Base-by-base conservation (phyloP, 192 early-diverging fungal genomes). In the Diversispora epigaea region DNA sequence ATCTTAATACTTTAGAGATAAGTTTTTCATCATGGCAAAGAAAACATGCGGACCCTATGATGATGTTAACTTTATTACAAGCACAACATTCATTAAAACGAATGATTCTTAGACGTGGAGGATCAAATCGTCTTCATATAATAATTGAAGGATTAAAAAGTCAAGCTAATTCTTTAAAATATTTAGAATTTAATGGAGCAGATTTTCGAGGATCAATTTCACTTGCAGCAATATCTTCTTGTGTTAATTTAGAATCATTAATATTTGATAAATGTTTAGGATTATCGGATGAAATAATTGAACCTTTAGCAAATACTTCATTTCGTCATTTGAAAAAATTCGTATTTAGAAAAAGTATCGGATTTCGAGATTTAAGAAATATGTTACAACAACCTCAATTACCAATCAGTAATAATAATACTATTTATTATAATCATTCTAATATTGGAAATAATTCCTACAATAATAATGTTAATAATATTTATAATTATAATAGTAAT, bases 21-120 rank as follows among this genome's bases (percentile, higher is more conserved):
- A 64, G 41, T 64, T 64, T 64, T 64, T 64, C 62, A n/a, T 64
- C 62, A 44, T 64, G 62, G 62, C 62, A 64, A 64, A 43, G 62
- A 12, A 64, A 32, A 15, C 41, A 64, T n/a, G 40, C 40, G 9
- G 62, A 64, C 44, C 62, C 62, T 8, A 32, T 44, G 41, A 64
- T 64, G 62, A 64, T 64, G 41, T 64, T 64, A 64, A 64, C 39
- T 19, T 40, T 64, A 10, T 64, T 64, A 43, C 32, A 32, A 43
- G 43, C 62, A n/a, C 62, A 64, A 64, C 43, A 64, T 45, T 17
- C 17, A n/a, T 64, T 64, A n/a, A 15, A 19, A 10, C 62, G 62
- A n/a, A n/a, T 64, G 41, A 43, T 64, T 7, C 41, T 64, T 15
- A 14, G 62, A 64, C 32, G 62, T 17, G 62, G 62, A 44, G 41